Evolutionary conservation across 2,329 filamentous ascomycete genomes (phyloP).

Genomic region (Alternaria sp.): DNA sequence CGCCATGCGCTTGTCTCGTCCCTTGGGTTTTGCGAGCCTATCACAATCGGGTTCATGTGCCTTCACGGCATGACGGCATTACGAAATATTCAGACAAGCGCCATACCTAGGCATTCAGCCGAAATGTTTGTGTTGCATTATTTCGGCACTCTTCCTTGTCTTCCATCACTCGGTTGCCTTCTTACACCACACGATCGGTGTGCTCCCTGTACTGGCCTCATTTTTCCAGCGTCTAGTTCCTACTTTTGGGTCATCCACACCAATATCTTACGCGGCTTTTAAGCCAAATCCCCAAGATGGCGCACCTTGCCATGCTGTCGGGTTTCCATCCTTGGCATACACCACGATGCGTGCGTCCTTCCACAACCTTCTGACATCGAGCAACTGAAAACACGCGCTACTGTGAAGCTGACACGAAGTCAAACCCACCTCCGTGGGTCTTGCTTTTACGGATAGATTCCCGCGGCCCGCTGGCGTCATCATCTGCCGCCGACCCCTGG

Average conservation of each 20-base stretch:
- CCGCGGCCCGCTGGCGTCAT: background rate
- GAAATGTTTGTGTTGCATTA: background rate
- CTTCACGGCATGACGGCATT: background rate
- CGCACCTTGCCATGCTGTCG: background rate
- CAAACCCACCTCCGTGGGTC: background rate
- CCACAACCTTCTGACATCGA: background rate
- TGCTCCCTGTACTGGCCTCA: background rate
- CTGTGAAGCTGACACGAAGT: background rate
- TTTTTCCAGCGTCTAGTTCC: background rate
- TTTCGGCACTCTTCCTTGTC: background rate
- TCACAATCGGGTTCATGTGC: background rate
- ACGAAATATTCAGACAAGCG: background rate
- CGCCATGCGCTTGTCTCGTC: background rate
- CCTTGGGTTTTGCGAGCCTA: background rate
- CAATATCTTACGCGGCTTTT: background rate
- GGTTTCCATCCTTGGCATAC: background rate
- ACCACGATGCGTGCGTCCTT: background rate
- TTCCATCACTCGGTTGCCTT: background rate
- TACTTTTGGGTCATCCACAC: background rate
- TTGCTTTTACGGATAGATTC: background rate
- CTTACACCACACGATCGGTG: constrained; percentile 1
- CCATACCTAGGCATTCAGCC: background rate
- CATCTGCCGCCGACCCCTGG: background rate
- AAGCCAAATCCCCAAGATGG: constrained; percentile 5
- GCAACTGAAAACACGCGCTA: background rate